Evolutionary conservation across 805 yeast species (phyloP).

Genomic region (Cephaloascus fragrans): DNA sequence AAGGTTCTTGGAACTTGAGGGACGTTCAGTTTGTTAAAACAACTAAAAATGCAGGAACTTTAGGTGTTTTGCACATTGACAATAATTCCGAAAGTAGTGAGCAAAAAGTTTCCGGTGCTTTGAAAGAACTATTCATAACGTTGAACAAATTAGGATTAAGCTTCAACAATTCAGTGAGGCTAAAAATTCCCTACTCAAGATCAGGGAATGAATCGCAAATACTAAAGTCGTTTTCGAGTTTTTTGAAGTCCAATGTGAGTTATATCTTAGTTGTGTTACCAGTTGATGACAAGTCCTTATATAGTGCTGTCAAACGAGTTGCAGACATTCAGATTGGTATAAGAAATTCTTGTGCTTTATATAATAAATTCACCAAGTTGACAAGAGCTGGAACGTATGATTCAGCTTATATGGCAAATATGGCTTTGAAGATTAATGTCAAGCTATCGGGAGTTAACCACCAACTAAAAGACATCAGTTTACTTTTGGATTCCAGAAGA

Average conservation of each 20-base stretch:
- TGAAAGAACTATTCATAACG: not conserved
- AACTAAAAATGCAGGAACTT: constrained; percentile 3
- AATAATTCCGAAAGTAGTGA: constrained; percentile 3
- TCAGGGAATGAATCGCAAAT: not conserved
- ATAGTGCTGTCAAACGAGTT: constrained; percentile 14
- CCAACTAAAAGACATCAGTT: constrained; percentile 3
- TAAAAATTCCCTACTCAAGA: not conserved
- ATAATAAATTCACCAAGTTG: constrained; percentile 13
- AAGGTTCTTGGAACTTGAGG: constrained; percentile 9
- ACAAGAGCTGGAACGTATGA: constrained; percentile 11
- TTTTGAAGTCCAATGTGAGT: not conserved
- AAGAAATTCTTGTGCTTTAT: constrained; percentile 14
- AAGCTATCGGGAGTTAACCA: constrained; percentile 19
- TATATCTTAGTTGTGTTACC: constrained; percentile 13
- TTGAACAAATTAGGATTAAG: not conserved
- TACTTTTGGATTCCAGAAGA: constrained; percentile 4
- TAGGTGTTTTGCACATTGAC: constrained; percentile 5
- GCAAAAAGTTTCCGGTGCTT: not conserved
- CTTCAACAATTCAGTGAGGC: not conserved
- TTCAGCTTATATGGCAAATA: constrained; percentile 16
- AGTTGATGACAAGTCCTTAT: constrained; percentile 11
- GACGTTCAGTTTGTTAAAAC: constrained; percentile 5
- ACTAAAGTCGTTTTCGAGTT: not conserved
- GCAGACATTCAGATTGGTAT: constrained; percentile 16
- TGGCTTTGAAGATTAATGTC: constrained; percentile 18